A percentile compares a stretch with the other conserved stretches of the same genome.
Conservation (phyloP, 2,329 filamentous ascomycete species). For the Penicillium sp. region DNA sequence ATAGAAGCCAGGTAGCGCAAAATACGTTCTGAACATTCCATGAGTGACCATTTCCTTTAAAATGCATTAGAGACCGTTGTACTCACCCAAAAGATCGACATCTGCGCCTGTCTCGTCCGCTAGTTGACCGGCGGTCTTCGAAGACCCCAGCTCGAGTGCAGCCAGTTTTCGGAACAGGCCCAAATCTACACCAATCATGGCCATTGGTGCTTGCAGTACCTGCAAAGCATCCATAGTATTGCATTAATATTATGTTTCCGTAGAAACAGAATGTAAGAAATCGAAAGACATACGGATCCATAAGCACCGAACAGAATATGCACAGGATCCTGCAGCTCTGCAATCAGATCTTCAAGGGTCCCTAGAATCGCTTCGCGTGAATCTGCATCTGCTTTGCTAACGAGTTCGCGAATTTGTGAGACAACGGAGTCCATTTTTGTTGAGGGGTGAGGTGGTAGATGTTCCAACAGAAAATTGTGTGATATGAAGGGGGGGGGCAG, state of each 20-base stretch:
- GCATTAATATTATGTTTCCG: not conserved
- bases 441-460: not conserved
- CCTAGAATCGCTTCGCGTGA: not conserved
- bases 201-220: slow-evolving; percentile 17
- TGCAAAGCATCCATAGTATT: not conserved
- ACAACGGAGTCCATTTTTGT: slow-evolving; percentile 4
- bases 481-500: no score
- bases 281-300: not conserved
- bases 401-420: slow-evolving; percentile 1
- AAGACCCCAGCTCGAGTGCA: slow-evolving; percentile 8
- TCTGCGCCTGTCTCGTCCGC: slow-evolving; percentile 15
- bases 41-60: not conserved
- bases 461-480: not conserved
- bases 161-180: slow-evolving; percentile 17
- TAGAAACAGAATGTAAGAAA: not conserved
- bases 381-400: not conserved
- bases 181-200: slow-evolving; percentile 19
- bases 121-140: slow-evolving; percentile 16
- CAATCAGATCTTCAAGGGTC: not conserved
- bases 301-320: slow-evolving; percentile 1
- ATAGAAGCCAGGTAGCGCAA: slow-evolving; percentile 24
- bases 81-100: slow-evolving; percentile 11
- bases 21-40: slow-evolving; percentile 15
- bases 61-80: no score
- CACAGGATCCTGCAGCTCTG: slow-evolving; percentile 6